A percentile compares a stretch with the other conserved stretches of the same genome.
Conservation (phyloP, 805 yeast species). For the Kurtzmaniella fragi region DNA sequence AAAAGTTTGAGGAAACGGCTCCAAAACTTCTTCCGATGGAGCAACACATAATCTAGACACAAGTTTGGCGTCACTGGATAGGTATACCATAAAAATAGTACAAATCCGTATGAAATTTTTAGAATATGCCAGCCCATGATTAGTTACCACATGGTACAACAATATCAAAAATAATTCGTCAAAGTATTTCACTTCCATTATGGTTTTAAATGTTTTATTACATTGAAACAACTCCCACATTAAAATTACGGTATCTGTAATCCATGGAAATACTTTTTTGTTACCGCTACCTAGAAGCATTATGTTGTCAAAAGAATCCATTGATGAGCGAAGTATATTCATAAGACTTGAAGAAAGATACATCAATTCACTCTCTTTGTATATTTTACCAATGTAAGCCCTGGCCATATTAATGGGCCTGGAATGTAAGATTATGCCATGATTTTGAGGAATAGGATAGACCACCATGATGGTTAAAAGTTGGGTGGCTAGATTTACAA, state of each 20-base stretch:
- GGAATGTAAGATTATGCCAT: slow-evolving; percentile 5
- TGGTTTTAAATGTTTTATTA: slow-evolving; percentile 51
- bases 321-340: slow-evolving; percentile 43
- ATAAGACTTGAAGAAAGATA: slow-evolving; percentile 46
- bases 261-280: slow-evolving; percentile 28
- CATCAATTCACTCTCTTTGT: slow-evolving; percentile 50
- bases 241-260: slow-evolving; percentile 55
- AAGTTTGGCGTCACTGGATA: slow-evolving; percentile 38
- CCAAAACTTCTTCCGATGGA: slow-evolving; percentile 43
- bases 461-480: slow-evolving; percentile 55
- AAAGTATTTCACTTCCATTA: slow-evolving; percentile 36
- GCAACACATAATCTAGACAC: slow-evolving; percentile 32
- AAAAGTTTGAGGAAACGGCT: slow-evolving; percentile 50
- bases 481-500: slow-evolving; percentile 56
- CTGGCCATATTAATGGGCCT: slow-evolving; percentile 45
- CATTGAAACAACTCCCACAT: slow-evolving; percentile 77
- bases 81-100: slow-evolving; percentile 47
- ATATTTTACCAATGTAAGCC: slow-evolving; percentile 46
- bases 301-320: slow-evolving; percentile 17
- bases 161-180: slow-evolving; percentile 51
- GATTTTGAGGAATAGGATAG: slow-evolving; percentile 52
- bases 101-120: slow-evolving; percentile 44
- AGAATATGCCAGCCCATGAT: slow-evolving; percentile 33
- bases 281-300: slow-evolving; percentile 2
- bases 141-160: slow-evolving; percentile 53